Evolutionary conservation across 2,329 filamentous ascomycete species (phyloP).

Genomic region (Colletotrichum tamarilloi): DNA sequence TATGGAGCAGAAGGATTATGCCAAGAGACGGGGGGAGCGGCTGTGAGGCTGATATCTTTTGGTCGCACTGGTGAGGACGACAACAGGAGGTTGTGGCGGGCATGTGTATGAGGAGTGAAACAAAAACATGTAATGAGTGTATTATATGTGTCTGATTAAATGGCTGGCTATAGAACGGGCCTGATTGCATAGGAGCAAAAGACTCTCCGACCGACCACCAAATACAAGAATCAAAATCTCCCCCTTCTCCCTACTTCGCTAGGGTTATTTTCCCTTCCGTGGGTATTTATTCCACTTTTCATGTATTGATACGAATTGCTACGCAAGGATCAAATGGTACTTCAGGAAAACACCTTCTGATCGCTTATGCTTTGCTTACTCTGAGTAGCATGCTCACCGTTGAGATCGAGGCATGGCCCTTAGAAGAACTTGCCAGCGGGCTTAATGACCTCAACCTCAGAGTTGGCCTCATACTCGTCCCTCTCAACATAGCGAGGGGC

Average conservation of each 20-base stretch:
- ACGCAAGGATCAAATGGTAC: too few relatives aligned
- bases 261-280: not conserved
- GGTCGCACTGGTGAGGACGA: too few relatives aligned
- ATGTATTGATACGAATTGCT: too few relatives aligned
- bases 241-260: not conserved
- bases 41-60: constrained; percentile 13
- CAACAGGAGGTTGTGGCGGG: not conserved
- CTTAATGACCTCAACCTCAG: constrained; percentile 50
- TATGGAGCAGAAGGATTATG: constrained; percentile 39
- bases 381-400: not conserved
- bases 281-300: not conserved
- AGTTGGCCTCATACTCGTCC: constrained; percentile 42
- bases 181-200: constrained; percentile 17
- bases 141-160: constrained; percentile 32
- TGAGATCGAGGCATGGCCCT: not conserved
- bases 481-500: constrained; percentile 38
- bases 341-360: too few relatives aligned
- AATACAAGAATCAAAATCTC: constrained; percentile 13
- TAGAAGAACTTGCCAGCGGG: constrained; percentile 66
- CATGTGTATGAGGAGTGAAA: constrained; percentile 32
- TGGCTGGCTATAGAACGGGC: constrained; percentile 22
- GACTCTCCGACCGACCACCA: constrained; percentile 18
- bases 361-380: not conserved
- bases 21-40: constrained; percentile 4
- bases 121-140: constrained; percentile 38